Evolutionary conservation across 306 rosid species (phyloP), one percentile per base, ranked within the genome.

Genomic region (Amphicarpaea edgeworthii): DNA sequence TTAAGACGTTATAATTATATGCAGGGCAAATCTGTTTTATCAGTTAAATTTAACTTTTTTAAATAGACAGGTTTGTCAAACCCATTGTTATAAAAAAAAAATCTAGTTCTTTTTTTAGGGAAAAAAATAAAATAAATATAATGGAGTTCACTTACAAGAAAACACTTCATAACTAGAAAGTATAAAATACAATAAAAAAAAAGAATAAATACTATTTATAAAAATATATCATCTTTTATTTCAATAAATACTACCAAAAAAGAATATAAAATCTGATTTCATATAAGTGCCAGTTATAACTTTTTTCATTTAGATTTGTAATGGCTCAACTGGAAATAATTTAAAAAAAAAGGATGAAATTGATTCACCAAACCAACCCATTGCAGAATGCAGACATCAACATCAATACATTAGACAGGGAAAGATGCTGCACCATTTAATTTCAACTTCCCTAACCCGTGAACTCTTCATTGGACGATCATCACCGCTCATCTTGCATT

Each of bases 311-410:
- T 5, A 1, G 62, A 60, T 6, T 58, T 59, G 20, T 2, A 58
- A 21, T 53, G 6, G 10, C 15, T 11, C 32, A 2, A 28, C 4
- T 0, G 59, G 34, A 30, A 30, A 30, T 30, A n/a, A n/a, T 28
- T 28, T 3, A 21, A 53, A 21, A 23, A 12, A 7, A 1, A 30
- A 30, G 40, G 50, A 41, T 42, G 7, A 32, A 59, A 38, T 8
- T 45, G 7, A 21, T 21, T 55, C 19, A 17, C 12, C 57, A 32
- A 47, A 28, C 32, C 57, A 32, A 47, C 19, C 32, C 68, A 28
- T 17, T 9, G 12, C 47, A 62, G 63, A 70, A 21, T 70, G 47
- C 75, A 37, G 76, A 70, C 70, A 70, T 58, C 84, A 58, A 46
- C 10, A 55, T 77, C 46, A 77, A 57, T 26, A 49, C 54, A 24